A percentile compares a stretch with the other conserved stretches of the same genome.
Evolutionary conservation across 2,329 filamentous ascomycete species (phyloP).

Genomic region (Epichloe sp.): DNA sequence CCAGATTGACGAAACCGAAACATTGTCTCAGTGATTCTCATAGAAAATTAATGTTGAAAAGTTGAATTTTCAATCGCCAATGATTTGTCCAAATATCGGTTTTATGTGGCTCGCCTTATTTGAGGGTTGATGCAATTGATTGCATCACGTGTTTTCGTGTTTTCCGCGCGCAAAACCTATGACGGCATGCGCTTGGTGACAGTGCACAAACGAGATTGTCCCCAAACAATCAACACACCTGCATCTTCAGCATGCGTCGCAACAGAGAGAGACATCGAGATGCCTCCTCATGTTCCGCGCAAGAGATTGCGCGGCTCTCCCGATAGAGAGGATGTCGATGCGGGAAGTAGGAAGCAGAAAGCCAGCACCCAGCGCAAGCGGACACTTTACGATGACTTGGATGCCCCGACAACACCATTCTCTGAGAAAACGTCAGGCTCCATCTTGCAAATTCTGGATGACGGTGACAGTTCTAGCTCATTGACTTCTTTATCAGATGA

Average conservation of each 20-base stretch:
- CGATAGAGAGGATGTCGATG: conserved; percentile 9
- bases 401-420: conserved; percentile 32
- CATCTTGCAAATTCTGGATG: conserved; percentile 29
- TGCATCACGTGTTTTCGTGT: conserved; percentile 18
- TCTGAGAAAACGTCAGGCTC: conserved; percentile 30
- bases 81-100: background rate
- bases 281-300: conserved; percentile 56
- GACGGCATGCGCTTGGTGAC: conserved; percentile 10
- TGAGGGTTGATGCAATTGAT: background rate
- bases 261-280: conserved; percentile 18
- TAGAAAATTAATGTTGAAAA: background rate
- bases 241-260: conserved; percentile 7
- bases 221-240: background rate
- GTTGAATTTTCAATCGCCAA: background rate
- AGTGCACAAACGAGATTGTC: background rate
- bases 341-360: conserved; percentile 13
- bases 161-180: conserved; percentile 12
- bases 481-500: conserved; percentile 42
- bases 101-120: too few relatives aligned
- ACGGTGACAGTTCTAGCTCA: conserved; percentile 32
- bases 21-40: background rate
- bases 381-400: conserved; percentile 49
- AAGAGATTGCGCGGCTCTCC: conserved; percentile 47
- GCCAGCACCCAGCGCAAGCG: conserved; percentile 17
- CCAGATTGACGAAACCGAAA: background rate